phyloP scores from a whole-genome alignment of 768 basidiomycete genomes.

The Lentinus brumalis region DNA sequence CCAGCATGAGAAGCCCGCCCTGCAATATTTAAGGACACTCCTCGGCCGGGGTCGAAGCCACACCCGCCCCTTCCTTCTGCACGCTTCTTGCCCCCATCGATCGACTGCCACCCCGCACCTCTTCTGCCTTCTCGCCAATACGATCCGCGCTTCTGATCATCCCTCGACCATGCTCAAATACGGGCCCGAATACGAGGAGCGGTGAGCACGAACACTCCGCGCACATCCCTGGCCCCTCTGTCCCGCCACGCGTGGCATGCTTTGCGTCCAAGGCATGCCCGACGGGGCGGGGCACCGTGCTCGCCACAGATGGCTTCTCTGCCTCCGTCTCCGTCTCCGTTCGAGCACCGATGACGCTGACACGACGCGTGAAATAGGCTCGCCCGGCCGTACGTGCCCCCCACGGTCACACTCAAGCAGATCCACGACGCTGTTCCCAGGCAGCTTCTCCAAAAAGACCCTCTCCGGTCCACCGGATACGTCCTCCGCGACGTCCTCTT shows the following conservation, averaged over 20 bases:
- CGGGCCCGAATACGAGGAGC: slow-evolving; percentile 30
- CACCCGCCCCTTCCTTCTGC: slow-evolving; percentile 8
- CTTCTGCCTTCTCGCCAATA: slow-evolving; percentile 11
- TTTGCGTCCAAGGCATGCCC: neutral
- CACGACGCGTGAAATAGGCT: slow-evolving; percentile 31
- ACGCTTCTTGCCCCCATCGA: slow-evolving; percentile 10
- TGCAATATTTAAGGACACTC: slow-evolving; percentile 11
- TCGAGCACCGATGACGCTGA: neutral
- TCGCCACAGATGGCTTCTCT: neutral
- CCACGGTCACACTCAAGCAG: slow-evolving; percentile 51
- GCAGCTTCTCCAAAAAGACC: slow-evolving; percentile 48
- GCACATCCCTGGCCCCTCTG: neutral
- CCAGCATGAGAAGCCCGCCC: slow-evolving; percentile 14
- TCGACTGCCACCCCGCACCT: neutral
- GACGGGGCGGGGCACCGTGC: neutral
- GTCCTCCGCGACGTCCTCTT: slow-evolving; percentile 48
- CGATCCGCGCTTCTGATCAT: slow-evolving; percentile 11
- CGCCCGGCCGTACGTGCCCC: slow-evolving; percentile 49
- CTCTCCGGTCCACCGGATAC: slow-evolving; percentile 43
- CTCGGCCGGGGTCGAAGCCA: neutral
- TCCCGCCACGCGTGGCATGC: neutral
- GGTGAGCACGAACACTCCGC: slow-evolving; percentile 18
- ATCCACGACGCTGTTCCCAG: slow-evolving; percentile 59
- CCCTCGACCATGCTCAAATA: slow-evolving; percentile 26
- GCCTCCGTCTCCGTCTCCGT: neutral